Base-by-base conservation (phyloP, 192 early-diverging fungal species). In the Fimicolochytrium jonesii region DNA sequence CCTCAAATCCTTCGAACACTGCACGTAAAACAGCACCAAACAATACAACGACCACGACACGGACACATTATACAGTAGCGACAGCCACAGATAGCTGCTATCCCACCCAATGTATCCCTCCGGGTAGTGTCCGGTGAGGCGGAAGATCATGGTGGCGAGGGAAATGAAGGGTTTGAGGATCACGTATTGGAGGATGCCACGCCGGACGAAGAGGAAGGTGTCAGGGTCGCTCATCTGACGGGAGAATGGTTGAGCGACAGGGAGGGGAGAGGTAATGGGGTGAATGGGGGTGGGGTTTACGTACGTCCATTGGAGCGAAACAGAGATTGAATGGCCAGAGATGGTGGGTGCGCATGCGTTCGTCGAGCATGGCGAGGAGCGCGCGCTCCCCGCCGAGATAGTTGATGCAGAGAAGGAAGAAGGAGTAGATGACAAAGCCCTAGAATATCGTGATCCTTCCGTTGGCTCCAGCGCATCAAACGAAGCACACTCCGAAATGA, bases 351-450 rank as follows among this genome's bases (percentile, higher is more conserved):
- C 88, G 80, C 6, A 87, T 77, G n/a, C 87, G 84, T 48, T 82
- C 77, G 55, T 90, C 87, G 49, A 97, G 77, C 70, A 87, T 86
- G 34, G 87, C 79, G 30, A 94, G 73, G 25, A 95, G 72, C 6
- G 87, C 80, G 10, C 94, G 80, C 56, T 97, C 94, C 20, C 94
- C 94, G 25, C 89, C 93, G 43, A 94, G 77, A 58, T 92, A 91
- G 61, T 88, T 87, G 31, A 95, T 83, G 39, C 94, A 63, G 45
- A 96, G 70, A 35, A 79, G 91, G 74, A 96, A 92, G 71, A 96
- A 96, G 63, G 89, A 88, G 75, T 96, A 96, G 44, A 96, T 89
- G 25, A 96, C 94, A 80, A 94, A 96, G 29, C 90, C 92, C 70
- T 66, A 31, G 2, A 18, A 1, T n/a, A n/a, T n/a, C 15, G 41